Evolutionary conservation across 345 rosid species (phyloP).

Genomic region (Gossypium arboreum): DNA sequence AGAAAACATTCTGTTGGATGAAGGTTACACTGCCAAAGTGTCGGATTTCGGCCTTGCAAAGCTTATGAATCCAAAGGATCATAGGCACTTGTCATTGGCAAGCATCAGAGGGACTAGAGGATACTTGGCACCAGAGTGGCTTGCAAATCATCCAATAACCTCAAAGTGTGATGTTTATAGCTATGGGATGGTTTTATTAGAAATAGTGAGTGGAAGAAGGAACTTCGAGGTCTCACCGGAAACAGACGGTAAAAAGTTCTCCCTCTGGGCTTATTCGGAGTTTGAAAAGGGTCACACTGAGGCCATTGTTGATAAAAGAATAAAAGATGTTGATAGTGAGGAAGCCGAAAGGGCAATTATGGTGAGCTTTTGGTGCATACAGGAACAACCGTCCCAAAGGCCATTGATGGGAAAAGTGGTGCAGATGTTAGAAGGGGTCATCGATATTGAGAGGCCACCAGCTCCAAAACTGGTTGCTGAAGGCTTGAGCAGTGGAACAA

Average conservation of each 20-base stretch:
- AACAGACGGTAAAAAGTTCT: conserved; percentile 41
- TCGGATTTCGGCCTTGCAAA: conserved; percentile 65
- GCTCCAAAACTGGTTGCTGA: conserved; percentile 35
- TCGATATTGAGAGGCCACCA: conserved; percentile 43
- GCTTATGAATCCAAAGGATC: conserved; percentile 47
- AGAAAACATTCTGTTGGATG: conserved; percentile 53
- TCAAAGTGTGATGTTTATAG: conserved; percentile 63
- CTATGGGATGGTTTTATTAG: conserved; percentile 61
- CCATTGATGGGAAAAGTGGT: conserved; percentile 64
- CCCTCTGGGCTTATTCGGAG: conserved; percentile 47
- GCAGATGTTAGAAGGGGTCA: conserved; percentile 59
- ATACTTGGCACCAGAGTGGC: conserved; percentile 62
- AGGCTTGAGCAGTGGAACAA: conserved; percentile 29
- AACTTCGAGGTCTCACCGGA: conserved; percentile 44
- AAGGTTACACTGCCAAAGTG: conserved; percentile 46
- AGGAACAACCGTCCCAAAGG: conserved; percentile 49
- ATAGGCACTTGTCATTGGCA: conserved; percentile 35
- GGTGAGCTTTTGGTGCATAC: conserved; percentile 62
- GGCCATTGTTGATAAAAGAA: conserved; percentile 41
- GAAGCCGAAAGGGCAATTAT: conserved; percentile 46
- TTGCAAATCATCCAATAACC: conserved; percentile 49
- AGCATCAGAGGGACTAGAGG: conserved; percentile 63
- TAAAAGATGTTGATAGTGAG: conserved; percentile 37
- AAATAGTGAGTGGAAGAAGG: conserved; percentile 51
- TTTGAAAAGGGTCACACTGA: conserved; percentile 37